These are phyloP conservation scores for Leishmania aethiopica DNA, from an alignment of 208 protist species.

Conservation along the genomic window DNA sequence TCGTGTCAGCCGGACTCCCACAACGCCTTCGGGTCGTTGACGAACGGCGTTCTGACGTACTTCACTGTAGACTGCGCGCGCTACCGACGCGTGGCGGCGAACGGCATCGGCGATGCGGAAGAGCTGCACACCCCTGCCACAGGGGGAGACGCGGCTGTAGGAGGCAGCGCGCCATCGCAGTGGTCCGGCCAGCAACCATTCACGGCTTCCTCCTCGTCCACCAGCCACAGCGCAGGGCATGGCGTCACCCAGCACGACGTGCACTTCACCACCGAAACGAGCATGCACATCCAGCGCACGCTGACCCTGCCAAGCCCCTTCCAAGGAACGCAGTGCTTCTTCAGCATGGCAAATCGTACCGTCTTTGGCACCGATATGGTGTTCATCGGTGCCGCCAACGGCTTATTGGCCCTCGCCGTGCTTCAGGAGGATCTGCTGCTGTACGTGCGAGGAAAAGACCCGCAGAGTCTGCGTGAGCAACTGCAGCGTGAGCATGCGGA, in stretches of 20 bases:
- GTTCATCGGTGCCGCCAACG: constrained; percentile 60
- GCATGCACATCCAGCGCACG: constrained; percentile 46
- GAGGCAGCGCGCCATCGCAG: not conserved
- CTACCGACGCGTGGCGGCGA: constrained; percentile 14
- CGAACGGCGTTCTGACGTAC: constrained; percentile 70
- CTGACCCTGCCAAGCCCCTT: constrained; percentile 62
- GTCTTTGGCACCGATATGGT: constrained; percentile 73
- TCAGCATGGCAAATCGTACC: constrained; percentile 75
- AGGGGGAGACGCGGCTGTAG: not conserved
- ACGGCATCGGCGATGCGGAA: not conserved
- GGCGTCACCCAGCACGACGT: constrained; percentile 7
- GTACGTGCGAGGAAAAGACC: constrained; percentile 50
- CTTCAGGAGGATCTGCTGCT: constrained; percentile 41
- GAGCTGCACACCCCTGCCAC: not conserved
- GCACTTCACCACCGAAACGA: constrained; percentile 24
- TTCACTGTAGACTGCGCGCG: constrained; percentile 62
- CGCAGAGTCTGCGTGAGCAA: constrained; percentile 35
- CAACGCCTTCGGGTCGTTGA: constrained; percentile 81
- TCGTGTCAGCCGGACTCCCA: constrained; percentile 81
- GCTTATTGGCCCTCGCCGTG: constrained; percentile 59
- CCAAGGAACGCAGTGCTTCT: constrained; percentile 53
- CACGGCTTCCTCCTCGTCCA: not conserved
- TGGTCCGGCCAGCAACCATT: not conserved
- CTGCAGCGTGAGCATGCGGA: constrained; percentile 3
- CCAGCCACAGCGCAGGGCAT: not conserved